phyloP scores from a whole-genome alignment of 1,139 yeast species.

The Nakaseomyces bracarensis region DNA sequence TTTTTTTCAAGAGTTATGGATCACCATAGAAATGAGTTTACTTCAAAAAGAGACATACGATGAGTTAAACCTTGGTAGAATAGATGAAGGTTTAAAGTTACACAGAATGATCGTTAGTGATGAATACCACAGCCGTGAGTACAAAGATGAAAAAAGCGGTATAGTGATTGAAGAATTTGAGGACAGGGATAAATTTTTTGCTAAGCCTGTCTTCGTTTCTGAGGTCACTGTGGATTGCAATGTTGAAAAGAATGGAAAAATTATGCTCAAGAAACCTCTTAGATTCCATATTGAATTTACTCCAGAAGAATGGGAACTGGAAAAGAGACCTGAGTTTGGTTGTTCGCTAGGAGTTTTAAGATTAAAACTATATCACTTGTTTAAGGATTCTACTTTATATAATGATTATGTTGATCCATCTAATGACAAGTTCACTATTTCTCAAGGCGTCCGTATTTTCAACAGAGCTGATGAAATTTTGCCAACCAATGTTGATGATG shows the following conservation, averaged over 20 bases:
- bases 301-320: slow-evolving; percentile 60
- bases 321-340: slow-evolving; percentile 57
- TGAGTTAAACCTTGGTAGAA: slow-evolving; percentile 25
- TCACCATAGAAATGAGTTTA: slow-evolving; percentile 31
- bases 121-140: slow-evolving; percentile 30
- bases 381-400: slow-evolving; percentile 45
- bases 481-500: slow-evolving; percentile 34
- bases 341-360: slow-evolving; percentile 58
- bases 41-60: slow-evolving; percentile 30
- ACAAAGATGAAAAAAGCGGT: slow-evolving; percentile 28
- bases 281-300: slow-evolving; percentile 68
- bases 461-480: slow-evolving; percentile 29
- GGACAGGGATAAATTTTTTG: slow-evolving; percentile 57
- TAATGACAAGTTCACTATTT: slow-evolving; percentile 22
- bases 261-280: slow-evolving; percentile 36
- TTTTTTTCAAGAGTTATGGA: slow-evolving; percentile 29
- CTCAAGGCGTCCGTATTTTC: slow-evolving; percentile 33
- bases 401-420: slow-evolving; percentile 19
- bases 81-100: slow-evolving; percentile 27
- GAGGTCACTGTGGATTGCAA: slow-evolving; percentile 54
- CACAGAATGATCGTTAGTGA: slow-evolving; percentile 29
- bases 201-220: slow-evolving; percentile 71
- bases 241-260: slow-evolving; percentile 26
- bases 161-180: slow-evolving; percentile 37
- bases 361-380: slow-evolving; percentile 42